Evolutionary conservation across 2,329 filamentous ascomycete genomes (phyloP), one percentile per base, ranked within the genome.

Genomic region (Fusarium sterilihyphosum): DNA sequence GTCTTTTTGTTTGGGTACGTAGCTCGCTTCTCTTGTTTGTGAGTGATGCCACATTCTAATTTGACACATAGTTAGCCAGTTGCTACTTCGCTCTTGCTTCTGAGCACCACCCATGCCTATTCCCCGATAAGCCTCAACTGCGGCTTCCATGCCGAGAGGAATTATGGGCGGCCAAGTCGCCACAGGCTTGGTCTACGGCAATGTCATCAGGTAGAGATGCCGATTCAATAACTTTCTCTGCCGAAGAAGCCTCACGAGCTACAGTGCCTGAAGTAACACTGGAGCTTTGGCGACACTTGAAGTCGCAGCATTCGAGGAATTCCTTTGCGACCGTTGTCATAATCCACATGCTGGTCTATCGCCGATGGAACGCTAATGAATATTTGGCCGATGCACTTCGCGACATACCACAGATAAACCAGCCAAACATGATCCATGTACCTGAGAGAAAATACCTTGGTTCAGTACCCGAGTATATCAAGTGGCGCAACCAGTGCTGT

Each of bases 201-300:
- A 35, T 1, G 5, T 14, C 2, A 24, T 2, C 16, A 5, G 31
- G 0, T 1, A 0, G 17, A 52, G 10, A 20, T 9, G 49, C 5
- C 5, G 22, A 17, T 12, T 1, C 11, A 10, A 10, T 13, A 14
- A 13, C 49, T 0, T 52, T 52, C 31, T n/a, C 49, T 17, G 12
- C 31, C 5, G 49, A 52, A 20, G 49, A 52, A 24, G 11, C 31
- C 31, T 52, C 49, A 35, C 31, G 49, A 18, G 22, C 22, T 35
- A 35, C 31, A 5, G 31, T 35, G 17, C 49, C 29, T 24, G 22
- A 52, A 10, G 49, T 52, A 20, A 52, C 49, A 10, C 2, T 35
- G 8, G 16, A 35, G 6, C 31, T 52, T 13, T 52, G 49, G 49
- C 31, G 17, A 35, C 8, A 35, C 22, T 33, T 52, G 31, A 52